Evolutionary conservation across 2,329 filamentous ascomycete species (phyloP), one percentile per base, ranked within the genome.

Genomic region (Aspergillus sp.): DNA sequence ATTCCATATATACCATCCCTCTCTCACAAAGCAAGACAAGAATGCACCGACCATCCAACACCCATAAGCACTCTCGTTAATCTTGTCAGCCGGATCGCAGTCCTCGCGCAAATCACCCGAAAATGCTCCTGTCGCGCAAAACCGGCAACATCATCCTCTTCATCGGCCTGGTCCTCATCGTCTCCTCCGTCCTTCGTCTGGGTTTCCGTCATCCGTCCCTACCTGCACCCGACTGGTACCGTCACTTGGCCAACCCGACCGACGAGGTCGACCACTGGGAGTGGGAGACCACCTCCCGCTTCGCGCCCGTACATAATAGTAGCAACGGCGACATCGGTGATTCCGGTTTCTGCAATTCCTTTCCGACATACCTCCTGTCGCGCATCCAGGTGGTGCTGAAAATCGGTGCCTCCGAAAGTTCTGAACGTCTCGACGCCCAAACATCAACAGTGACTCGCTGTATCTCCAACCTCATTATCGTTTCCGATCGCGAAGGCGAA

Each of bases 401-500:
- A 62, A 78, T 77, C 43, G 78, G 79, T 45, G 73, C 76, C 49
- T 74, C 72, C 52, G 78, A 81, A 48, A 50, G 61, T 31, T 61
- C 66, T 5, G 67, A 74, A 40, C 72, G 73, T 48, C 58, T 74
- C 19, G 69, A 76, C 23, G 74, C 78, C 3, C 80, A 82, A 49
- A 68, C 84, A 43, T 65, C 74, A 40, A 81, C 76, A 57, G 77
- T 80, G 31, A 81, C 81, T 43, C 77, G 78, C 17, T 83, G 77
- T 64, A 78, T 82, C 21, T 58, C 62, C 25, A 66, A 68, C 55
- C 64, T 81, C 14, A 70, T 81, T 46, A 68, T 83, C 58, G 77
- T 80, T 59, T 81, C 80, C 49, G 80, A 83, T 59, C 71, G 78
- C 11, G 76, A 76, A 43, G 74, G 79, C 48, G 65, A 67, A 5